Evolutionary conservation across 2,329 filamentous ascomycete species (phyloP).

Genomic region (Fusarium fujikuroi): DNA sequence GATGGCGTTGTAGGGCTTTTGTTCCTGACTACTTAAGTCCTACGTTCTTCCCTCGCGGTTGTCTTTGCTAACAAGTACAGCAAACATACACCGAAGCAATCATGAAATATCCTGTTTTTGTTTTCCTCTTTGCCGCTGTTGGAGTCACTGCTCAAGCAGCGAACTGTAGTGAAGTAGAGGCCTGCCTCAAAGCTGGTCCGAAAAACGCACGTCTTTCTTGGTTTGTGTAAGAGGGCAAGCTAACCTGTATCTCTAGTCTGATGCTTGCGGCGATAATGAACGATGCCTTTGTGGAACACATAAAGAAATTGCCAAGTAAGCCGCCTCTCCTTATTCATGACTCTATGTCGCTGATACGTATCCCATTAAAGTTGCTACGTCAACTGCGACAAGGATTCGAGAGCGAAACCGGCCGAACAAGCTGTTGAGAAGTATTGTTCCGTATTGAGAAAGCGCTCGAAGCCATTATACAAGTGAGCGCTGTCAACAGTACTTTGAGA

Average conservation of each 20-base stretch:
- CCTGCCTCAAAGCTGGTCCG: slow-evolving; percentile 17
- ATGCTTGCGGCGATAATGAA: neutral
- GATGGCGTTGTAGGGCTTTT: neutral
- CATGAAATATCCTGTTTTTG: slow-evolving; percentile 9
- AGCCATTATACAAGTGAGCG: neutral
- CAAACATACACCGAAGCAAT: neutral
- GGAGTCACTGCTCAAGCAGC: slow-evolving; percentile 8
- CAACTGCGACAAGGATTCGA: slow-evolving; percentile 1
- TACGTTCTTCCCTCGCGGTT: neutral
- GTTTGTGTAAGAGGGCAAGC: fast-evolving
- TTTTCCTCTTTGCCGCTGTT: neutral
- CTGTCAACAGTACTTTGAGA: fast-evolving
- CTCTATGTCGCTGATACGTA: neutral
- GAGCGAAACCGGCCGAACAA: neutral
- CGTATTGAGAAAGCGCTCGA: neutral
- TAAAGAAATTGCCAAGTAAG: slow-evolving; percentile 15
- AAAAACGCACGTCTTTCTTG: neutral
- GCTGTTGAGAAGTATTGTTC: slow-evolving; percentile 18
- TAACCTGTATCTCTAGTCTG: neutral
- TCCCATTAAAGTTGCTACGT: neutral
- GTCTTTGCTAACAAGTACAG: fast-evolving
- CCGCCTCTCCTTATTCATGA: fast-evolving
- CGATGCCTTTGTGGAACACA: slow-evolving; percentile 24
- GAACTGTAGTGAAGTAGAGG: slow-evolving; percentile 1
- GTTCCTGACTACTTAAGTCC: neutral